phyloP scores from a whole-genome alignment of 2,329 filamentous ascomycete genomes.

The Venturia effusa region DNA sequence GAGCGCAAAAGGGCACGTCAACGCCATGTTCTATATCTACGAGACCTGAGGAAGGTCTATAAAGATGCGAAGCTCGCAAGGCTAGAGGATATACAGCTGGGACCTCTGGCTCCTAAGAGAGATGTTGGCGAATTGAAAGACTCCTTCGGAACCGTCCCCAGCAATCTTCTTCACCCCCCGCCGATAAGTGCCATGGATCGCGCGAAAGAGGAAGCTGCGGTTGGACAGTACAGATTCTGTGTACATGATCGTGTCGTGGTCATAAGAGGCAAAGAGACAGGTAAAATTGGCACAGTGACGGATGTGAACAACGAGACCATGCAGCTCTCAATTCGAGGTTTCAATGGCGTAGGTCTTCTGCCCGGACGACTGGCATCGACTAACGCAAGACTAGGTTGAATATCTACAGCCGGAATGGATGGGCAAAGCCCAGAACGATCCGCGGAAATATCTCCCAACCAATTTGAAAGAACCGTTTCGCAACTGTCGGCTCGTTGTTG shows the following conservation, averaged over 20 bases:
- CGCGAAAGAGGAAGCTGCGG: conserved; percentile 14
- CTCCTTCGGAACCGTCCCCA: conserved; percentile 43
- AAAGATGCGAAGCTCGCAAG: conserved; percentile 45
- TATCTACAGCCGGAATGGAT: conserved; percentile 31
- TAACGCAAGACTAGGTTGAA: conserved; percentile 26
- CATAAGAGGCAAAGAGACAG: conserved; percentile 65
- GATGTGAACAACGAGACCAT: conserved; percentile 35
- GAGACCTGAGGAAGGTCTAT: conserved; percentile 30
- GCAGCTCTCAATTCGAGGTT: conserved; percentile 23
- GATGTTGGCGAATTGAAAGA: conserved; percentile 52
- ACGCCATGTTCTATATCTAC: neutral
- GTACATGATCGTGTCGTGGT: conserved; percentile 73
- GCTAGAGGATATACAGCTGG: conserved; percentile 68
- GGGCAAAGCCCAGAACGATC: conserved; percentile 21
- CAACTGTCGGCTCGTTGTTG: conserved; percentile 62
- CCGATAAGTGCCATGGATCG: neutral
- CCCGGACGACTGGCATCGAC: neutral
- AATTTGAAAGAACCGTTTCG: conserved; percentile 54
- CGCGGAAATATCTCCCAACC: conserved; percentile 24
- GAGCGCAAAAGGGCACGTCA: neutral
- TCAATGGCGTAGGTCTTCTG: conserved; percentile 25
- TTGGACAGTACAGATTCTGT: conserved; percentile 17
- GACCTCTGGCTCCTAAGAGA: conserved; percentile 65
- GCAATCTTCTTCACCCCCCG: neutral
- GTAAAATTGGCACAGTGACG: conserved; percentile 67